A percentile compares a stretch with the other conserved stretches of the same genome.
phyloP scores from a whole-genome alignment of 371 early-diverging fungal genomes.

The Syncephalastrum contaminatum region DNA sequence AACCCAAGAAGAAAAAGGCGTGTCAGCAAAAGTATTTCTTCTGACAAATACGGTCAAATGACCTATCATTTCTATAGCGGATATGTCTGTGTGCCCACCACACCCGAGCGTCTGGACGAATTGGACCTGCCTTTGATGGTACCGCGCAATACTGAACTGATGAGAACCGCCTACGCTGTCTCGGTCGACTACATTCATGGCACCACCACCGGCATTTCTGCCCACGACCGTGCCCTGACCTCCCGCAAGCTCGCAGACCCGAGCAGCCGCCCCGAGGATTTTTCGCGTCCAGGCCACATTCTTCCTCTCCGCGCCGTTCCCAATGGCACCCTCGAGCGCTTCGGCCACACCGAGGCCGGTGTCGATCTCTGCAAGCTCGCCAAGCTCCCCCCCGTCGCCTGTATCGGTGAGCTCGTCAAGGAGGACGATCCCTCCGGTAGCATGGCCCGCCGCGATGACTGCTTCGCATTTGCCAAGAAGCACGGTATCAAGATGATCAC shows the following conservation, averaged over 20 bases:
- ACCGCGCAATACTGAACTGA: slow-evolving; percentile 79
- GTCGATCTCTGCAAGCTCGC: slow-evolving; percentile 89
- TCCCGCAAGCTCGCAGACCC: slow-evolving; percentile 76
- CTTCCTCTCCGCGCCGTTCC: slow-evolving; percentile 84
- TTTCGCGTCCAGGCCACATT: slow-evolving; percentile 93
- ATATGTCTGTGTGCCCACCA: slow-evolving; percentile 86
- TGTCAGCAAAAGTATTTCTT: not conserved
- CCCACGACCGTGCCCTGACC: slow-evolving; percentile 86
- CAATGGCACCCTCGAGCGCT: slow-evolving; percentile 79
- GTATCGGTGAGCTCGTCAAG: slow-evolving; percentile 90
- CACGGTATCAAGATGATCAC: slow-evolving; percentile 86
- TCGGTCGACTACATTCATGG: slow-evolving; percentile 83
- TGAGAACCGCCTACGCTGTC: slow-evolving; percentile 92
- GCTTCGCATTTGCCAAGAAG: slow-evolving; percentile 76
- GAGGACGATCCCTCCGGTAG: slow-evolving; percentile 76
- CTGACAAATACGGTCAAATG: no score
- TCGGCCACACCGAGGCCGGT: slow-evolving; percentile 95
- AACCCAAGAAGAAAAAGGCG: slow-evolving; percentile 1
- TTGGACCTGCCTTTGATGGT: slow-evolving; percentile 94
- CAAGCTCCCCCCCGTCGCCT: slow-evolving; percentile 78
- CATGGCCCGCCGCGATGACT: slow-evolving; percentile 94
- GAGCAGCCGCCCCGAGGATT: slow-evolving; percentile 62
- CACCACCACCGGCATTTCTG: slow-evolving; percentile 95
- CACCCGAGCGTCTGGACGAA: slow-evolving; percentile 73
- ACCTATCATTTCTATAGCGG: slow-evolving; percentile 58